These are phyloP conservation scores for Spizellomyces sp. DNA, from an alignment of 192 early-diverging fungal genomes.

Conservation along the genomic window DNA sequence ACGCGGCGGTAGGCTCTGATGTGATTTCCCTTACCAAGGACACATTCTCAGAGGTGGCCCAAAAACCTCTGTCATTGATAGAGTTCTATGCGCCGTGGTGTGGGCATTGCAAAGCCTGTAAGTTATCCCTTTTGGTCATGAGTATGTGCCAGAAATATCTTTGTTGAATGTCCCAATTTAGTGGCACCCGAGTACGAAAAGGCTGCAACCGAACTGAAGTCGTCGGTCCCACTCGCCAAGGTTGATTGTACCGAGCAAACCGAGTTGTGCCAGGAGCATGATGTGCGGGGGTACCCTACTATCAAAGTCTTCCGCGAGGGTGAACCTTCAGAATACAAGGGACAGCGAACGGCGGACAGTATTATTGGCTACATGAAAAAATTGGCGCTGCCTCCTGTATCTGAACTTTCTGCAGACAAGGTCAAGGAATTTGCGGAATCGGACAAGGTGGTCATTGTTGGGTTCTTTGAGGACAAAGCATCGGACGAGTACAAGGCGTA, in stretches of 20 bases:
- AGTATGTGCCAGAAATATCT: constrained; percentile 1
- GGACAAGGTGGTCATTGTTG: constrained; percentile 91
- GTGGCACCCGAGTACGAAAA: constrained; percentile 91
- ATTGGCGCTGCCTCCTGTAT: constrained; percentile 84
- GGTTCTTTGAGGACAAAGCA: constrained; percentile 67
- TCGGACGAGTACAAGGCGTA: constrained; percentile 69
- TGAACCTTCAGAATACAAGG: constrained; percentile 74
- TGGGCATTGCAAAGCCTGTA: constrained; percentile 86
- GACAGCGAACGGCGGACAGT: constrained; percentile 80
- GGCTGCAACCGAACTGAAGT: constrained; percentile 86
- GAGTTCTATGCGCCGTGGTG: constrained; percentile 99
- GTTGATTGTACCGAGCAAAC: constrained; percentile 94
- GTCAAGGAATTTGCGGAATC: constrained; percentile 76
- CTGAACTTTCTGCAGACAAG: constrained; percentile 66
- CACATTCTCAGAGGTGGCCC: constrained; percentile 66
- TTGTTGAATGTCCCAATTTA: neutral
- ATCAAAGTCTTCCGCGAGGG: constrained; percentile 87
- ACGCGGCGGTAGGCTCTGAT: constrained; percentile 39
- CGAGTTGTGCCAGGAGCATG: constrained; percentile 79
- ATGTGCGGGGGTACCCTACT: constrained; percentile 90
- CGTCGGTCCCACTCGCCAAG: constrained; percentile 81
- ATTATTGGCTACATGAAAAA: constrained; percentile 95
- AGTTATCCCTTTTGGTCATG: constrained; percentile 5
- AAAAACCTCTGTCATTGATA: constrained; percentile 76
- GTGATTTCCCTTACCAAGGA: constrained; percentile 51